Evolutionary conservation across 192 early-diverging fungal genomes (phyloP).

Genomic region (Coemansia sp.): DNA sequence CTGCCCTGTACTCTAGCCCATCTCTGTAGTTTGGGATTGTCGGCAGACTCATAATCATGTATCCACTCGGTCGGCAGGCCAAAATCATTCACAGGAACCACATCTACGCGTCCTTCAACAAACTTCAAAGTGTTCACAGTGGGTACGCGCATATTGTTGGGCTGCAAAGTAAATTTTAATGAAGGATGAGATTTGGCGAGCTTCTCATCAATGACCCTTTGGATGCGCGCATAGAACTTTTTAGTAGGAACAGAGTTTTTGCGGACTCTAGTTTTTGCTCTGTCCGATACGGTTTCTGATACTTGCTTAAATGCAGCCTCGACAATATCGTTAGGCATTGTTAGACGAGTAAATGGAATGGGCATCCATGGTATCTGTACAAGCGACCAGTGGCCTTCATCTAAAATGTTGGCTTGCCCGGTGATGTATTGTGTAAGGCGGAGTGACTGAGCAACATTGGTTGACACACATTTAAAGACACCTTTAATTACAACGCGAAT

Average conservation of each 20-base stretch:
- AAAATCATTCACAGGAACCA: background rate
- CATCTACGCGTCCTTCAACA: background rate
- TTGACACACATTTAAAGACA: background rate
- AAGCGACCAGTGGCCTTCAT: slow-evolving; percentile 12
- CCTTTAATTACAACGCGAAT: background rate
- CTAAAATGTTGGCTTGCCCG: slow-evolving; percentile 1
- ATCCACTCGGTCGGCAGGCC: slow-evolving; percentile 4
- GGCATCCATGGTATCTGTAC: background rate
- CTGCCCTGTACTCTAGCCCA: background rate
- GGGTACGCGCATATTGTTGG: slow-evolving; percentile 10
- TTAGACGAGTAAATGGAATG: background rate
- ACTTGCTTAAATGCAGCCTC: background rate
- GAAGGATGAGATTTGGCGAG: background rate
- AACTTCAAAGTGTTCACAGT: background rate
- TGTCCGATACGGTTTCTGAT: background rate
- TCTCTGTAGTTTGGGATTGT: background rate
- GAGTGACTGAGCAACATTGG: background rate
- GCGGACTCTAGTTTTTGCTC: background rate
- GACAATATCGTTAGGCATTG: slow-evolving; percentile 4
- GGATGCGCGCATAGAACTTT: slow-evolving; percentile 5
- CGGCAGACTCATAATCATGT: slow-evolving; percentile 17
- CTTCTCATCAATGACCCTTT: background rate
- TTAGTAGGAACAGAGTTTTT: background rate
- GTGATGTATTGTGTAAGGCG: slow-evolving; percentile 17
- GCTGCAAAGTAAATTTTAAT: slow-evolving; percentile 7